Conservation (phyloP, 257 asterid genomes). For the Fraxinus americana region DNA sequence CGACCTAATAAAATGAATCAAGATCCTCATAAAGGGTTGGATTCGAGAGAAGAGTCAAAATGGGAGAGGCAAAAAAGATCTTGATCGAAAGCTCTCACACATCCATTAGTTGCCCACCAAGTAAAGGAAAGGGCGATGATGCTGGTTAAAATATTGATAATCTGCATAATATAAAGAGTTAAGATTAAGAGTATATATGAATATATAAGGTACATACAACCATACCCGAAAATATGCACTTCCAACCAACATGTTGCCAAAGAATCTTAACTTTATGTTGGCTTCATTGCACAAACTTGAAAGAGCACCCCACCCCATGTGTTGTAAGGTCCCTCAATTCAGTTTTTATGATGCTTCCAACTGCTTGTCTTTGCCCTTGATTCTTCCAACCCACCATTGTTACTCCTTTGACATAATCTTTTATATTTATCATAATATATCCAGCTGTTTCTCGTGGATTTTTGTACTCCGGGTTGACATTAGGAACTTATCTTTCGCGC, state of each 20-base stretch:
- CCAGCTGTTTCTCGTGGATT: neutral
- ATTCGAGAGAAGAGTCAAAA: neutral
- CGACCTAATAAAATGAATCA: neutral
- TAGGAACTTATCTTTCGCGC: neutral
- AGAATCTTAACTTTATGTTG: conserved; percentile 76
- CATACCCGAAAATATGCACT: conserved; percentile 53
- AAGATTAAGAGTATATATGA: conserved; percentile 19
- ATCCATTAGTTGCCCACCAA: neutral
- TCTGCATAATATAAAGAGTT: conserved; percentile 13
- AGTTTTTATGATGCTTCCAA: conserved; percentile 48
- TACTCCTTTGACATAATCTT: conserved; percentile 21
- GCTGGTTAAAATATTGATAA: neutral
- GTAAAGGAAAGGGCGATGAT: neutral
- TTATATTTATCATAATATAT: neutral
- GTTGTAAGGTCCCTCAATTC: conserved; percentile 82
- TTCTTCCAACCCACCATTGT: conserved; percentile 42
- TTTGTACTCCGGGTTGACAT: neutral
- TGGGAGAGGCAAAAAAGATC: neutral
- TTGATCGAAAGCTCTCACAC: neutral
- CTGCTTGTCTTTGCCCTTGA: conserved; percentile 63
- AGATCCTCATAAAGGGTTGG: neutral
- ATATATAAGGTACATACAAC: conserved; percentile 25
- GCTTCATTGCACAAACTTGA: conserved; percentile 56
- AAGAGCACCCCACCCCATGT: conserved; percentile 85
- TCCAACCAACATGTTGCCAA: conserved; percentile 84